Conservation (phyloP, 2,329 filamentous ascomycete genomes). For the Fusarium irregulare region DNA sequence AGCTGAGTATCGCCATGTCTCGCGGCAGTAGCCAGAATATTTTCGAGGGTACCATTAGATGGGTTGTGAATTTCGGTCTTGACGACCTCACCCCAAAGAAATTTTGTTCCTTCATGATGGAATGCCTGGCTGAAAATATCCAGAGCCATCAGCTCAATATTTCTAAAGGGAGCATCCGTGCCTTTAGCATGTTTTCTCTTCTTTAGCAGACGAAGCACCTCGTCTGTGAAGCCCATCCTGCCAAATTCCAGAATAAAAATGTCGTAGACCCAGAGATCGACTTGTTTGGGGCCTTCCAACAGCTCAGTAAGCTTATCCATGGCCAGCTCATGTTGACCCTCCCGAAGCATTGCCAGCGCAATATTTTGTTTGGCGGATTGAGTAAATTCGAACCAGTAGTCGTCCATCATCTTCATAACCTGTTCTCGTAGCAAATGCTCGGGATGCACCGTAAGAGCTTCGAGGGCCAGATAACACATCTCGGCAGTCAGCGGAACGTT, state of each 20-base stretch:
- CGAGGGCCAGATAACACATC: constrained; percentile 77
- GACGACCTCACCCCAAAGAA: constrained; percentile 78
- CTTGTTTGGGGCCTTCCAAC: constrained; percentile 62
- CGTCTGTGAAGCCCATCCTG: constrained; percentile 78
- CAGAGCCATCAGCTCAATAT: constrained; percentile 78
- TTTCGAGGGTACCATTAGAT: constrained; percentile 72
- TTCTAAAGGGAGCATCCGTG: constrained; percentile 56
- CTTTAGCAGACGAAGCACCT: constrained; percentile 76
- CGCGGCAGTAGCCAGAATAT: constrained; percentile 78
- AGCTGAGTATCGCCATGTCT: constrained; percentile 74
- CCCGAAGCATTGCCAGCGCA: constrained; percentile 79
- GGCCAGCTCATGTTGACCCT: constrained; percentile 85
- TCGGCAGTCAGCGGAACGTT: constrained; percentile 72
- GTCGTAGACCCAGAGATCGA: constrained; percentile 81
- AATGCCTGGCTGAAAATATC: constrained; percentile 75
- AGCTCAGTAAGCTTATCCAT: constrained; percentile 76
- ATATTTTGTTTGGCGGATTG: constrained; percentile 73
- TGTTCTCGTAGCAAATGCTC: constrained; percentile 81
- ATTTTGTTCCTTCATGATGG: constrained; percentile 72
- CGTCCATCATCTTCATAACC: constrained; percentile 78
- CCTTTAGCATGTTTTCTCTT: constrained; percentile 57
- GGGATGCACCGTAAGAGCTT: constrained; percentile 83
- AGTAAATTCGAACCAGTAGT: constrained; percentile 69
- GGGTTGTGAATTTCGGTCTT: constrained; percentile 53
- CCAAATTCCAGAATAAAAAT: constrained; percentile 80